Evolutionary conservation across 148 eudicot species (phyloP), one percentile per base, ranked within the genome.

Genomic region (Vaccinium macrocarpon): DNA sequence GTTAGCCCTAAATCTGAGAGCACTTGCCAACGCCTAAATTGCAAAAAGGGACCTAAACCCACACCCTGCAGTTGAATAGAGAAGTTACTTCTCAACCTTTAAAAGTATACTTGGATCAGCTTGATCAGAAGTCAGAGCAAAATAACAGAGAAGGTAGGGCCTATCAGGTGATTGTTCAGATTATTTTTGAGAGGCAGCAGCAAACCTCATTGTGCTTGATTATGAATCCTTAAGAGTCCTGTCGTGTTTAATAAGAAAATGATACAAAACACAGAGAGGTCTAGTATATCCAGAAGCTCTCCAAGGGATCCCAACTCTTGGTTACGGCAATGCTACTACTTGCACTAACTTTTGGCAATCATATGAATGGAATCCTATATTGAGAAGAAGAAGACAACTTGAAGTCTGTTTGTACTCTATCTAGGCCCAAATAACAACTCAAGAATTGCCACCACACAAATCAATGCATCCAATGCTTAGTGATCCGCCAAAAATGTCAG

Each of bases 51-150:
- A 80, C 72, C 82, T 80, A 80, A 80, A 80, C 82, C 82, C 85
- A 86, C 56, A 84, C 72, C 92, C 92, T 90, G 92, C 90, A 89
- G 89, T 89, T 80, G 78, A 85, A 89, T 84, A 83, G 42, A 74
- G 75, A 32, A 68, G 86, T 88, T 75, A 88, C 85, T 87, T 86
- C 70, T 81, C 86, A 81, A 84, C 85, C 80, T 84, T 86, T 78
- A 8, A 52, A 32, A 88, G 82, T 68, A 70, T 76, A 83, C 42
- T 84, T 84, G 88, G 86, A 86, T 90, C 88, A 81, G 87, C 85
- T 88, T 72, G 89, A 86, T 85, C 87, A 86, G 64, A 81, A 66
- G 71, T 64, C 82, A 89, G 66, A 84, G 51, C 66, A 83, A 71
- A n/a, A 85, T 5, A 79, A 81, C 25, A 72, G 46, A 80, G 82